Evolutionary conservation across 306 rosid genomes (phyloP).

Genomic region (Fagus sylvatica): DNA sequence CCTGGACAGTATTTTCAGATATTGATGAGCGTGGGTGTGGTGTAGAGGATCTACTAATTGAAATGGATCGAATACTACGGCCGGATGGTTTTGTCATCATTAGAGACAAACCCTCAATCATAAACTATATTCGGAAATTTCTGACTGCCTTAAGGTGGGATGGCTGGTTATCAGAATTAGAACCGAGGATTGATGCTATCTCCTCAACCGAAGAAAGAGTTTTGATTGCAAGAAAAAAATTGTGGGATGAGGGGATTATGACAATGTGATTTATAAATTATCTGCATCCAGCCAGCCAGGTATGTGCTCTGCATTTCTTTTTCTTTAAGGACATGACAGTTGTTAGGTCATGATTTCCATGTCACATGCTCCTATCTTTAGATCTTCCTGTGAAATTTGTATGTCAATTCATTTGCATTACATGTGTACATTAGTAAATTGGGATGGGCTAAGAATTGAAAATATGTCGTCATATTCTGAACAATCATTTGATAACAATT

Average conservation of each 20-base stretch:
- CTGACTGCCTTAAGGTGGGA: conserved; percentile 56
- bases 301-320: neutral
- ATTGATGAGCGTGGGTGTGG: conserved; percentile 51
- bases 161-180: conserved; percentile 61
- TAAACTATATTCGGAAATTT: conserved; percentile 48
- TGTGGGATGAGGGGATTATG: conserved; percentile 35
- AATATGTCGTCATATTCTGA: neutral
- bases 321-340: neutral
- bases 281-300: neutral
- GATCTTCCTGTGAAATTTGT: neutral
- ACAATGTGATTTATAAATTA: conserved; percentile 21
- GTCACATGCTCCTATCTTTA: neutral
- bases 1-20: conserved; percentile 57
- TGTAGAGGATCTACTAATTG: conserved; percentile 54
- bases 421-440: neutral
- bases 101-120: conserved; percentile 49
- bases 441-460: neutral
- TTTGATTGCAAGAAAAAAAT: conserved; percentile 56
- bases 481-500: neutral
- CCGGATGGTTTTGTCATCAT: conserved; percentile 65
- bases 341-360: neutral
- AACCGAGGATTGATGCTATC: conserved; percentile 54
- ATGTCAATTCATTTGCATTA: neutral
- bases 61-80: conserved; percentile 62
- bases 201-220: conserved; percentile 52